A percentile compares a stretch with the other conserved stretches of the same genome.
phyloP scores from a whole-genome alignment of 305 asterid genomes.

The Nicotiana rustica region DNA sequence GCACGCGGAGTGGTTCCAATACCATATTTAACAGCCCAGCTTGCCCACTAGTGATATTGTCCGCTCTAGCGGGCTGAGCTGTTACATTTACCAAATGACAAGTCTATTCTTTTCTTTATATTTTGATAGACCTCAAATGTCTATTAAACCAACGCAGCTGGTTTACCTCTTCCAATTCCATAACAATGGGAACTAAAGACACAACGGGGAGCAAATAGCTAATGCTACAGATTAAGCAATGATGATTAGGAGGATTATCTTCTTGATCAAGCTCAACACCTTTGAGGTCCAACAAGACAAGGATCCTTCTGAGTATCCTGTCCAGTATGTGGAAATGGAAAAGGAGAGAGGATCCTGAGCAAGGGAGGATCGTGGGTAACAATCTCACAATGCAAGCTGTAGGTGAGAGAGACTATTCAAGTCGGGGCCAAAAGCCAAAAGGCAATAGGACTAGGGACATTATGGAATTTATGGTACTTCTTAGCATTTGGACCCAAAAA shows the following conservation, averaged over 20 bases:
- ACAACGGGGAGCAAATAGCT: neutral
- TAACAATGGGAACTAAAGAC: neutral
- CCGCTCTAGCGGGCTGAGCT: too few species aligned
- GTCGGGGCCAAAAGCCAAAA: neutral
- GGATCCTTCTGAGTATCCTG: neutral
- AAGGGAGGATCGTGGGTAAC: neutral
- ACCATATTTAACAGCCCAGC: too few species aligned
- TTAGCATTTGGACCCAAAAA: neutral
- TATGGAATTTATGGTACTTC: neutral
- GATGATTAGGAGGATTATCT: neutral
- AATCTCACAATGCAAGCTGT: neutral
- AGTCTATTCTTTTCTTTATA: neutral
- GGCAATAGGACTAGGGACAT: neutral
- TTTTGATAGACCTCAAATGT: neutral
- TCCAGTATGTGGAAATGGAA: neutral
- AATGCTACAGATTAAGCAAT: neutral
- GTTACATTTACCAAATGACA: neutral
- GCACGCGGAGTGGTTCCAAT: too few species aligned
- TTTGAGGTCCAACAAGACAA: neutral
- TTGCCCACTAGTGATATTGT: too few species aligned
- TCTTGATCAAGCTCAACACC: conserved; percentile 7
- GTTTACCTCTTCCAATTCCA: neutral
- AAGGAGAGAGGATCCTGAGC: neutral
- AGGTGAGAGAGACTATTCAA: neutral
- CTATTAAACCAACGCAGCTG: neutral